phyloP scores from a whole-genome alignment of 73 alveolate species.

The Stentor roeselii region DNA sequence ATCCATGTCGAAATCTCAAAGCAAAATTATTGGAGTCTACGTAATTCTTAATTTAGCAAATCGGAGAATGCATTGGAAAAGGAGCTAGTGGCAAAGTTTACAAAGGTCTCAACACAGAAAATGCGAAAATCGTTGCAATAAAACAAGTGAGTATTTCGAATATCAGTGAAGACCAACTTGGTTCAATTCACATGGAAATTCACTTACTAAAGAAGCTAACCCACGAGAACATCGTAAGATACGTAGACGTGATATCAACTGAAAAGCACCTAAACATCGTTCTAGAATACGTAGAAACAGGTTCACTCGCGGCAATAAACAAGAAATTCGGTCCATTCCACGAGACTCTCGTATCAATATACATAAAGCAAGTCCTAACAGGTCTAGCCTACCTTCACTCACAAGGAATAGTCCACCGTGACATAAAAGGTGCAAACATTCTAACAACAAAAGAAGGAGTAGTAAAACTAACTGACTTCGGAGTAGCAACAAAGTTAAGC shows the following conservation, averaged over 20 bases:
- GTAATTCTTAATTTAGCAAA: slow-evolving; percentile 9
- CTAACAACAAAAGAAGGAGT: slow-evolving; percentile 93
- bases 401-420: slow-evolving; percentile 95
- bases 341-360: slow-evolving; percentile 89
- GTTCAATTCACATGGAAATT: slow-evolving; percentile 84
- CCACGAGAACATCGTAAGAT: slow-evolving; percentile 94
- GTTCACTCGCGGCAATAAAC: slow-evolving; percentile 80
- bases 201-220: slow-evolving; percentile 81
- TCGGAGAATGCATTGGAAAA: slow-evolving; percentile 76
- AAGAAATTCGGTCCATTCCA: slow-evolving; percentile 89
- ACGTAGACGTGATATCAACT: slow-evolving; percentile 90
- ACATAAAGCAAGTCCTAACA: slow-evolving; percentile 86
- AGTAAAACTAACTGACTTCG: slow-evolving; percentile 95
- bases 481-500: slow-evolving; percentile 90
- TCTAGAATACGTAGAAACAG: slow-evolving; percentile 92
- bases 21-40: slow-evolving; percentile 14
- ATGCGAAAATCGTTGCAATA: slow-evolving; percentile 93
- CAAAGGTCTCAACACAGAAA: slow-evolving; percentile 89
- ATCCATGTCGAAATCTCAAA: slow-evolving; percentile 26
- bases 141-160: slow-evolving; percentile 78
- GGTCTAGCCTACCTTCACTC: slow-evolving; percentile 94
- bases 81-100: slow-evolving; percentile 97
- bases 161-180: slow-evolving; percentile 70
- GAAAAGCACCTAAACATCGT: slow-evolving; percentile 85
- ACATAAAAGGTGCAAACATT: slow-evolving; percentile 97